Base-by-base conservation (phyloP, 805 yeast species). In the Crinitomyces ghanaensis region DNA sequence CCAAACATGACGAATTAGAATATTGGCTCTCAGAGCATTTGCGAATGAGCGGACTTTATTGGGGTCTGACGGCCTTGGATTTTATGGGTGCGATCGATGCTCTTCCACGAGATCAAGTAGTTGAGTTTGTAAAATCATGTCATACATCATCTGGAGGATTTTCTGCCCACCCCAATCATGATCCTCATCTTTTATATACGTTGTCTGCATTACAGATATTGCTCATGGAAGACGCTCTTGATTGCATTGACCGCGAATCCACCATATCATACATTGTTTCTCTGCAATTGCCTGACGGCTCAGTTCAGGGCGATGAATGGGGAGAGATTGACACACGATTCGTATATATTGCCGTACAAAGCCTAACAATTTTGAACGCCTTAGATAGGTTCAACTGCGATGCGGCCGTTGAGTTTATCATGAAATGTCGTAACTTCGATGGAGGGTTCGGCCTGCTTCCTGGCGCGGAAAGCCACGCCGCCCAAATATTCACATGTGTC, bases 361-460 rank as follows among this genome's bases (percentile, higher is more conserved):
- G 81, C 0, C 61, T 91, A 34, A 69, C 83, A 1, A 65, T 88
- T 3, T 53, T 88, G 22, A 88, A 74, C 6, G 68, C 60, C 37
- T 59, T 88, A 40, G 69, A 73, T 14, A 41, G 42, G 15, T 47
- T 62, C n/a, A 60, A 68, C 5, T 64, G 66, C 2, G 49, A 39
- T 1, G 43, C 34, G 0, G 84, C 95, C 0, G 75, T 72, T 1
- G 60, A 59, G 1, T 88, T 74, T 56, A 70, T 88, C 2, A 44
- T 68, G 33, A 50, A 51, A 23, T 91, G 98, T 56, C 77, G 69
- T 41, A 91, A 91, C 54, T 88, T 84, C 51, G 98, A 91, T 53
- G 99, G 98, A 3, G 95, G 93, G 0, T 91, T 80, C 63, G 98
- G 98, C 0, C 63, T 82, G 57, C 73, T 74, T 6, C 97, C 98